Percentiles rank a stretch among this genome's conserved stretches.
Evolutionary conservation across 2,329 filamentous ascomycete genomes (phyloP).

Genomic region (Pseudogymnoascus sp.): DNA sequence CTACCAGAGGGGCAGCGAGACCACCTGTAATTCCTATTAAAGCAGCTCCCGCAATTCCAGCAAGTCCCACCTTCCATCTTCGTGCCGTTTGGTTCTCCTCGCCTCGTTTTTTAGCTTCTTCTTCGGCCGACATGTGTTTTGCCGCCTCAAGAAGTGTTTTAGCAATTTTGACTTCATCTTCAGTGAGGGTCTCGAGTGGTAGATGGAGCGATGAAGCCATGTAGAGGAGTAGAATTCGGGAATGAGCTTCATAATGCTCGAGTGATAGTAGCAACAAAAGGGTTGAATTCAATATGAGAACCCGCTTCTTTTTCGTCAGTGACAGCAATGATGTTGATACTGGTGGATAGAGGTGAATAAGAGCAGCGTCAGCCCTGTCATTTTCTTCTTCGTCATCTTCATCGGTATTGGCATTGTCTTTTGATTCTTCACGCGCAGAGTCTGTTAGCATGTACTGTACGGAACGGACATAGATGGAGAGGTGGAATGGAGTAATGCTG

Average conservation of each 20-base stretch:
- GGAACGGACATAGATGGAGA: background rate
- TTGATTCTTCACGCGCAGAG: slow-evolving; percentile 18
- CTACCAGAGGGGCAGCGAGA: slow-evolving; percentile 68
- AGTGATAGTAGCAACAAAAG: slow-evolving; percentile 68
- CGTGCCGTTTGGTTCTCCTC: slow-evolving; percentile 63
- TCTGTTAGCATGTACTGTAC: background rate
- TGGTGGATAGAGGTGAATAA: slow-evolving; percentile 49
- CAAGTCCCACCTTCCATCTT: slow-evolving; percentile 86
- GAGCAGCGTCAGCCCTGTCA: slow-evolving; percentile 41
- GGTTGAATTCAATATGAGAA: slow-evolving; percentile 63
- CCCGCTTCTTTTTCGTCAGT: slow-evolving; percentile 53
- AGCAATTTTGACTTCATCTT: slow-evolving; percentile 70
- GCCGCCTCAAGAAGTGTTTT: slow-evolving; percentile 67
- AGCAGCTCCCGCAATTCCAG: slow-evolving; percentile 76
- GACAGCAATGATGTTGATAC: slow-evolving; percentile 53
- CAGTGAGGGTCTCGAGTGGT: slow-evolving; percentile 53
- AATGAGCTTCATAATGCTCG: slow-evolving; percentile 69
- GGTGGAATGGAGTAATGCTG: slow-evolving; percentile 8
- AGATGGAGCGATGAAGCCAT: slow-evolving; percentile 66
- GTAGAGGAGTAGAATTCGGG: slow-evolving; percentile 63
- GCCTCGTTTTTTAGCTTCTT: slow-evolving; percentile 65
- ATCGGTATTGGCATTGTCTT: slow-evolving; percentile 18
- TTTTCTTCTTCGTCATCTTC: slow-evolving; percentile 28
- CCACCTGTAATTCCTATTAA: slow-evolving; percentile 67
- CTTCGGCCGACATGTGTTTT: slow-evolving; percentile 59